Evolutionary conservation across 2,329 filamentous ascomycete species (phyloP).

Genomic region (Xylariales sp.): DNA sequence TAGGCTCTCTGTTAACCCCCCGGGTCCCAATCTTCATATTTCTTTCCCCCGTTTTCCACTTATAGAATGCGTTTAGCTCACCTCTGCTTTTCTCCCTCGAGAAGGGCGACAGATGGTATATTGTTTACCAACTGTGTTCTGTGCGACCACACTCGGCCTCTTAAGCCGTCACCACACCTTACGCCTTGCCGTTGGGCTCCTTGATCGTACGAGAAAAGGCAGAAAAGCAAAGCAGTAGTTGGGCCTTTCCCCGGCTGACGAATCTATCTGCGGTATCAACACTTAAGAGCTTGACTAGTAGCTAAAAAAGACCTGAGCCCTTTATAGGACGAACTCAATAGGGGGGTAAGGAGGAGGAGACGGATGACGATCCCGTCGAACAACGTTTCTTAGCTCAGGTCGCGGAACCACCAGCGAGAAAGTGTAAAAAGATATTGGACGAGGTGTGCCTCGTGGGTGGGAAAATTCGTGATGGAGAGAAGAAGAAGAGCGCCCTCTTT

Average conservation of each 20-base stretch:
- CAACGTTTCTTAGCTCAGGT: not conserved
- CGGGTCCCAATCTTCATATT: not conserved
- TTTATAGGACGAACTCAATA: not conserved
- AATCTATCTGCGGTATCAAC: not conserved
- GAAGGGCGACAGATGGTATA: slow-evolving; percentile 1
- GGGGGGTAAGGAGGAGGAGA: not conserved
- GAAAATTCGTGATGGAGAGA: not conserved
- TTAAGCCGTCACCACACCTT: not conserved
- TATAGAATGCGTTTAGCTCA: not conserved
- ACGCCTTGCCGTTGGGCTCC: not conserved
- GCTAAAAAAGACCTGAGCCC: not conserved
- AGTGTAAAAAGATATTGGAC: not conserved
- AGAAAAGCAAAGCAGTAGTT: not conserved
- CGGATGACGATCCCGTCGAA: slow-evolving; percentile 11
- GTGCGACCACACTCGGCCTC: not conserved
- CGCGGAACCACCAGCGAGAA: not conserved
- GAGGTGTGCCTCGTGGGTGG: not conserved
- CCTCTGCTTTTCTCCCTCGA: not conserved
- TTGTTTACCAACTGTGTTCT: not conserved
- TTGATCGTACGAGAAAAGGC: not conserved
- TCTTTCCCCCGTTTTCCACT: slow-evolving; percentile 9
- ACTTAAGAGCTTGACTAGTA: not conserved
- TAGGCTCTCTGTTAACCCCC: not conserved
- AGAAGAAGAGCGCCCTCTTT: not conserved
- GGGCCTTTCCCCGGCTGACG: not conserved